phyloP scores from a whole-genome alignment of 441 rosid genomes.

The Gossypium schwendimanii region DNA sequence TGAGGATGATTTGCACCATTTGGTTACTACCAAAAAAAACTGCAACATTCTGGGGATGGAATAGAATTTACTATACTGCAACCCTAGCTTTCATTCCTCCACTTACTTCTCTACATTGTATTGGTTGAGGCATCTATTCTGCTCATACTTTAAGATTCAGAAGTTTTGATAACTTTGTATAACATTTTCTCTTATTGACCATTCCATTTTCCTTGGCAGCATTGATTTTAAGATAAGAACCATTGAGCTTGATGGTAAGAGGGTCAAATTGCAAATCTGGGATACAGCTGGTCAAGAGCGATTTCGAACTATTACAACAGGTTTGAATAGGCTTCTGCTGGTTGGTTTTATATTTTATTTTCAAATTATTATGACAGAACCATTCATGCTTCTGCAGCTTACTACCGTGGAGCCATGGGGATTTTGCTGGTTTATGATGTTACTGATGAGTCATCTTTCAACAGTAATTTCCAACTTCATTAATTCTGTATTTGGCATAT shows the following conservation, averaged over 20 bases:
- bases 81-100: neutral
- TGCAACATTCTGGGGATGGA: neutral
- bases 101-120: no score
- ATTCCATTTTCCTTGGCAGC: constrained; percentile 19
- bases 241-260: constrained; percentile 46
- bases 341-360: neutral
- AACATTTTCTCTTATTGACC: neutral
- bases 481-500: neutral
- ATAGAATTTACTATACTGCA: neutral
- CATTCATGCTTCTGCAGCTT: constrained; percentile 34
- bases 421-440: constrained; percentile 52
- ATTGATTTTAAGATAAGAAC: constrained; percentile 51
- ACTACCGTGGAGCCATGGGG: constrained; percentile 76
- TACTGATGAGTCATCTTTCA: constrained; percentile 49
- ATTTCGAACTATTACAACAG: constrained; percentile 49
- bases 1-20: constrained; percentile 4
- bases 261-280: constrained; percentile 53
- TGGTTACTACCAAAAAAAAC: neutral
- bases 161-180: neutral
- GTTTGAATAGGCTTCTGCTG: constrained; percentile 17
- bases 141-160: neutral
- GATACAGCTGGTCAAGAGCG: constrained; percentile 60
- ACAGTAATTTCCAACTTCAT: constrained; percentile 25
- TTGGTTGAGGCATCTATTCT: neutral
- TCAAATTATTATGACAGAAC: neutral